These are phyloP conservation scores for Auricularia sp. DNA, from an alignment of 768 basidiomycete species.

Conservation along the genomic window DNA sequence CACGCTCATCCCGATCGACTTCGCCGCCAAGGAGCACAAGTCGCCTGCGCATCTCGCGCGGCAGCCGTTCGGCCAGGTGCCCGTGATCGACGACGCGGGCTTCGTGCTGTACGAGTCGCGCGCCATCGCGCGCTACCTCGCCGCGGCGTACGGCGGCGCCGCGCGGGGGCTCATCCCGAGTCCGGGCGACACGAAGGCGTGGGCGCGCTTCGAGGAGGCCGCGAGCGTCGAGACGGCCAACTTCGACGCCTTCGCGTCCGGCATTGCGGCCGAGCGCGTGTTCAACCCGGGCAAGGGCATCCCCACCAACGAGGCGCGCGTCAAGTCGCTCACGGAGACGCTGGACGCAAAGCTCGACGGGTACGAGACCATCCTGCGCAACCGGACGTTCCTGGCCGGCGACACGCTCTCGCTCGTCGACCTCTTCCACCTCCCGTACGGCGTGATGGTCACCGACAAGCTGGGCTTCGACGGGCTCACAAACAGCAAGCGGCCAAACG, in stretches of 20 bases:
- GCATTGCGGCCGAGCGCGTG: slow-evolving; percentile 37
- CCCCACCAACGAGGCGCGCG: slow-evolving; percentile 4
- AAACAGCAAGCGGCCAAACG: slow-evolving; percentile 4
- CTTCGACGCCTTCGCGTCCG: slow-evolving; percentile 40
- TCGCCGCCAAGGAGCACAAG: slow-evolving; percentile 39
- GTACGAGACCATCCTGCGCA: slow-evolving; percentile 44
- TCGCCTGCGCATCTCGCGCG: slow-evolving; percentile 27
- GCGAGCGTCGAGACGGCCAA: slow-evolving; percentile 40
- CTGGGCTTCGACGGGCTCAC: not conserved
- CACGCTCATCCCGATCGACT: slow-evolving; percentile 36
- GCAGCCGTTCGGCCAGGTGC: slow-evolving; percentile 61
- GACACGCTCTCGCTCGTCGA: slow-evolving; percentile 39
- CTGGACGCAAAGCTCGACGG: slow-evolving; percentile 36
- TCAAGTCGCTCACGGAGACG: slow-evolving; percentile 8
- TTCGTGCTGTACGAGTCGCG: slow-evolving; percentile 54
- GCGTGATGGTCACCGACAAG: slow-evolving; percentile 11
- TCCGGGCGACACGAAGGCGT: slow-evolving; percentile 22
- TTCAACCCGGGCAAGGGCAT: slow-evolving; percentile 28
- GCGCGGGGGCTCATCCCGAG: slow-evolving; percentile 37
- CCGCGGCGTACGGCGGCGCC: slow-evolving; percentile 39
- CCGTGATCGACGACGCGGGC: slow-evolving; percentile 52
- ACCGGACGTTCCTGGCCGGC: slow-evolving; percentile 48
- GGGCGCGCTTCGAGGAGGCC: slow-evolving; percentile 41
- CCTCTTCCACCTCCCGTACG: slow-evolving; percentile 36
- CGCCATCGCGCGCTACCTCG: slow-evolving; percentile 52